These are phyloP conservation scores for Geotrichum histeridarum DNA, from an alignment of 1,139 yeast species.

Conservation along the genomic window DNA sequence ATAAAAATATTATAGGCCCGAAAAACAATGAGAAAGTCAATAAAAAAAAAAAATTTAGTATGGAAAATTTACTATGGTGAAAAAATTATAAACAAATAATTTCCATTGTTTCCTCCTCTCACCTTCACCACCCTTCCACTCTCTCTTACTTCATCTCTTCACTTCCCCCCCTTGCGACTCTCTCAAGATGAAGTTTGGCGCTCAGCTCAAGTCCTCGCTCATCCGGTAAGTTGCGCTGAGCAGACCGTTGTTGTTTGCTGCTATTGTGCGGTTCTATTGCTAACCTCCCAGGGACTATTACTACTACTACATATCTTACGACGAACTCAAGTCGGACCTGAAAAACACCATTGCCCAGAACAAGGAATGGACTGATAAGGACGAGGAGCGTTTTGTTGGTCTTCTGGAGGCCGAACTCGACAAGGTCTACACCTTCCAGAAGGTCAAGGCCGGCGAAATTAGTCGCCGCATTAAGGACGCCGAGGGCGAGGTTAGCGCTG, in stretches of 20 bases:
- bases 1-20: too few species aligned
- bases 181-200: conserved; percentile 40
- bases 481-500: conserved; percentile 60
- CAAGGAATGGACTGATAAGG: conserved; percentile 62
- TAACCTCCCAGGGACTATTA: conserved; percentile 53
- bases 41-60: background rate
- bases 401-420: conserved; percentile 76
- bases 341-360: conserved; percentile 56
- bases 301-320: conserved; percentile 84
- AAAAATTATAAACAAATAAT: too few species aligned
- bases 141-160: background rate
- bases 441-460: conserved; percentile 79
- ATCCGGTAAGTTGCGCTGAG: conserved; percentile 24
- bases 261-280: background rate
- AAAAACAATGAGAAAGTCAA: conserved; percentile 49
- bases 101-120: background rate
- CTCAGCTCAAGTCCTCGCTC: conserved; percentile 41
- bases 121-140: background rate
- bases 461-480: conserved; percentile 75
- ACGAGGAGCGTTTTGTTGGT: conserved; percentile 76
- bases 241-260: background rate
- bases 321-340: conserved; percentile 76
- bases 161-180: background rate
- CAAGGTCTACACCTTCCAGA: conserved; percentile 85
- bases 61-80: too few species aligned